These are phyloP conservation scores for Torrubiellomyces zombiae DNA, from an alignment of 2,329 filamentous ascomycete species.

Conservation along the genomic window DNA sequence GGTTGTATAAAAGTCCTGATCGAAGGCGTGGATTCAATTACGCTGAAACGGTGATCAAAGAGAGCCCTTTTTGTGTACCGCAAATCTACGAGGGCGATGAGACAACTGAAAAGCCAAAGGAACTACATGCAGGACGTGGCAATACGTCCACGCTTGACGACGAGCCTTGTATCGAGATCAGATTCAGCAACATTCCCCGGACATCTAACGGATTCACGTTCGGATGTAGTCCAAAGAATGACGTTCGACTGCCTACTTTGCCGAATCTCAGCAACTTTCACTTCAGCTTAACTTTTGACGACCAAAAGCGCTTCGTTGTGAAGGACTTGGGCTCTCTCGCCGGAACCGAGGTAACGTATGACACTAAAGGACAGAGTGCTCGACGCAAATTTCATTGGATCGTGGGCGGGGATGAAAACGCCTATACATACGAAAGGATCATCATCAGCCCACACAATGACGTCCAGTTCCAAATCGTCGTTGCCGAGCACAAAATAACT, in stretches of 20 bases:
- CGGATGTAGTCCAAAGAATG: conserved; percentile 5
- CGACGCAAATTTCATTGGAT: conserved; percentile 10
- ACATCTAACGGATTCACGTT: conserved; percentile 6
- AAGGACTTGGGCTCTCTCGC: conserved; percentile 7
- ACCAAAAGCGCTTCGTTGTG: conserved; percentile 5
- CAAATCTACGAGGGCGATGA: background rate
- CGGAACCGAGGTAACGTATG: conserved; percentile 11
- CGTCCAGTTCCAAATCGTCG: conserved; percentile 5
- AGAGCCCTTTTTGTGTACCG: conserved; percentile 1
- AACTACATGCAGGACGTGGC: background rate
- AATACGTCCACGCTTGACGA: background rate
- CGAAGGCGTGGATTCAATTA: background rate
- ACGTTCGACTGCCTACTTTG: conserved; percentile 5
- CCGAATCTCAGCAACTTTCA: conserved; percentile 4
- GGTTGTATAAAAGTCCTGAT: conserved; percentile 1
- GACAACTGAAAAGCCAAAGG: conserved; percentile 2
- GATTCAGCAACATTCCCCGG: conserved; percentile 5
- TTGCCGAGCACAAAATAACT: conserved; percentile 2
- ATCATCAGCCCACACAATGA: conserved; percentile 2
- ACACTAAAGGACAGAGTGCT: conserved; percentile 4
- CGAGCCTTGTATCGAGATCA: conserved; percentile 4
- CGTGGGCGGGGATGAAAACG: conserved; percentile 6
- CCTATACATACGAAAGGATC: conserved; percentile 2
- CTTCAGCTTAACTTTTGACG: conserved; percentile 9
- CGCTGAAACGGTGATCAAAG: conserved; percentile 1